These are phyloP conservation scores for Fraxinus sp. DNA, from an alignment of 305 asterid species.

Conservation along the genomic window DNA sequence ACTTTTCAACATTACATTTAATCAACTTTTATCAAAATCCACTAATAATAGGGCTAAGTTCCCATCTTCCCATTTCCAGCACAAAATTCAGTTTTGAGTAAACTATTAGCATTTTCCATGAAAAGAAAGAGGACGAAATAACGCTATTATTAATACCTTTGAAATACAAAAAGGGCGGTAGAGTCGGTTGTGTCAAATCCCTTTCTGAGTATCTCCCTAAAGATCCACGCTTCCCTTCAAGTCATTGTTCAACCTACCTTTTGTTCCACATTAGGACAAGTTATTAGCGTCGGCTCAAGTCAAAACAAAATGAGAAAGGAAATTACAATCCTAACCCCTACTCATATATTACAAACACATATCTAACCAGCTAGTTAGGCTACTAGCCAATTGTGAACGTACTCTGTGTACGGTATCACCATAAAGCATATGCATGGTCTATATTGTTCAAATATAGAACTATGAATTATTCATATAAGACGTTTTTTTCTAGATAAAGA, in stretches of 20 bases:
- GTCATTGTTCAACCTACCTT: slow-evolving; percentile 65
- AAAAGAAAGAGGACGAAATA: slow-evolving; percentile 10
- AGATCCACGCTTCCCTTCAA: slow-evolving; percentile 69
- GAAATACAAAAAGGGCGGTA: slow-evolving; percentile 36
- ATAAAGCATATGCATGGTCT: slow-evolving; percentile 28
- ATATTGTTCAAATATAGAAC: slow-evolving; percentile 22
- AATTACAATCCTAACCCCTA: slow-evolving; percentile 46
- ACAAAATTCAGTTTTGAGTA: slow-evolving; percentile 9
- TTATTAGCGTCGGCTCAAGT: slow-evolving; percentile 46
- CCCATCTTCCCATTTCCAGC: background rate
- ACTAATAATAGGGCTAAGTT: background rate
- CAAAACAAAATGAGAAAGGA: slow-evolving; percentile 42
- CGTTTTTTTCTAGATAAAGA: background rate
- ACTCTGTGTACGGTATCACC: slow-evolving; percentile 43
- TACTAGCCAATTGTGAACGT: slow-evolving; percentile 43
- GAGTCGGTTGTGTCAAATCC: slow-evolving; percentile 52
- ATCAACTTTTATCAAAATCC: background rate
- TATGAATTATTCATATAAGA: slow-evolving; percentile 21
- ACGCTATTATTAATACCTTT: slow-evolving; percentile 17
- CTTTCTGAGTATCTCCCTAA: slow-evolving; percentile 66
- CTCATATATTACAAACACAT: slow-evolving; percentile 26
- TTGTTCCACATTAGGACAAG: slow-evolving; percentile 64
- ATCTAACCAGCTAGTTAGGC: slow-evolving; percentile 33
- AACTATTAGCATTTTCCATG: slow-evolving; percentile 23
- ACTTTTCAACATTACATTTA: background rate